Conservation (phyloP, 495 filamentous ascomycete genomes). For the Aspergillus sclerotioniger region DNA sequence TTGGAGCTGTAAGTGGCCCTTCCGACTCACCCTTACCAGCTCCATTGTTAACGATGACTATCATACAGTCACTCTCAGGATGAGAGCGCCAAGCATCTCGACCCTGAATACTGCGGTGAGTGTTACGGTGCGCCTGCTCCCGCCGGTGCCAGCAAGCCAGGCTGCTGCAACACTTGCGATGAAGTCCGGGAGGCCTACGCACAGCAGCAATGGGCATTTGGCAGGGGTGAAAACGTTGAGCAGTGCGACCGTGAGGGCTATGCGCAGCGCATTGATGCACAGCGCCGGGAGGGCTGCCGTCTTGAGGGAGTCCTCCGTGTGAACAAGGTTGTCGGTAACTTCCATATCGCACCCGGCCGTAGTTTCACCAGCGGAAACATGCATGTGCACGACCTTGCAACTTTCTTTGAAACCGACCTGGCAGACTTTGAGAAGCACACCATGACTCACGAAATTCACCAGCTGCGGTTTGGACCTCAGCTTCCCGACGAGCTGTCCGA, state of each 20-base stretch:
- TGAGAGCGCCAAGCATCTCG: constrained; percentile 75
- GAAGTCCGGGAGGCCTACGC: constrained; percentile 96
- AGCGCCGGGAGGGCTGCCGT: constrained; percentile 89
- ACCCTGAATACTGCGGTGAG: constrained; percentile 87
- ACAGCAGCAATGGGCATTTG: constrained; percentile 84
- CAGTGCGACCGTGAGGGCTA: constrained; percentile 97
- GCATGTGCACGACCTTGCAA: constrained; percentile 95
- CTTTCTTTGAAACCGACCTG: constrained; percentile 68
- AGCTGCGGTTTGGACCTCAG: constrained; percentile 90
- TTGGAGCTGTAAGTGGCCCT: constrained; percentile 63
- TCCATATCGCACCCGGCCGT: constrained; percentile 95
- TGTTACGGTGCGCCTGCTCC: constrained; percentile 86
- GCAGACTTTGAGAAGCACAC: constrained; percentile 65
- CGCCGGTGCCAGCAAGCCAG: constrained; percentile 62
- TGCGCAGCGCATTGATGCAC: constrained; percentile 75
- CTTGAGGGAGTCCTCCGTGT: constrained; percentile 90
- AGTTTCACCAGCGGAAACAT: constrained; percentile 92
- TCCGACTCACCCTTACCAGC: not conserved
- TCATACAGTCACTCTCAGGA: constrained; percentile 57
- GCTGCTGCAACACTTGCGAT: constrained; percentile 95
- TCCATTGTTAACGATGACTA: not conserved
- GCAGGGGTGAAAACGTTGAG: constrained; percentile 85
- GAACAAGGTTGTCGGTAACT: constrained; percentile 98
- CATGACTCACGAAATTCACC: constrained; percentile 87
- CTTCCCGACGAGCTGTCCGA: constrained; percentile 69